Evolutionary conservation across 78 protist species (phyloP).

Genomic region (Emiliania huxleyi): DNA sequence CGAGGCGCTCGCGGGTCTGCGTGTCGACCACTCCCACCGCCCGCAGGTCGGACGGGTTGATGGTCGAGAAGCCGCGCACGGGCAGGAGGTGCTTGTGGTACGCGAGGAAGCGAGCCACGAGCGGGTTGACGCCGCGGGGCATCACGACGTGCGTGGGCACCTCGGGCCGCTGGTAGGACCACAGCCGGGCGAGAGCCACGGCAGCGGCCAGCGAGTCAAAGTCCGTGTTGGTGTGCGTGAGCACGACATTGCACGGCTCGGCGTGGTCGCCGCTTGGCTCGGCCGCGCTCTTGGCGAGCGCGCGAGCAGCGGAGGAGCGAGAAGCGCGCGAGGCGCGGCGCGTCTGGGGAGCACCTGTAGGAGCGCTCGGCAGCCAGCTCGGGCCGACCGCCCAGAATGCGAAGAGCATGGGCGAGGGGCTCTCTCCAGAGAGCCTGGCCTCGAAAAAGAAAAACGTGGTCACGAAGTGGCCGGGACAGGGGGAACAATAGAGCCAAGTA

Average conservation of each 20-base stretch:
- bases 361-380: too few relatives aligned
- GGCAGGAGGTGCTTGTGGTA: not conserved
- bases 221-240: conserved; percentile 4
- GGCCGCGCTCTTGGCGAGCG: too few relatives aligned
- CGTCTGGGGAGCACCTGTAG: too few relatives aligned
- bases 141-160: conserved; percentile 3
- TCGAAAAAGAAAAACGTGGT: too few relatives aligned
- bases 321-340: too few relatives aligned
- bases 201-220: conserved; percentile 16
- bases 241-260: conserved; percentile 29
- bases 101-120: conserved; percentile 11
- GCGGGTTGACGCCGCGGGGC: conserved; percentile 27
- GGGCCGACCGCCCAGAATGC: too few relatives aligned
- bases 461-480: too few relatives aligned
- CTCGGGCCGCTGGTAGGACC: not conserved
- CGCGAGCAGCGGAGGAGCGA: too few relatives aligned
- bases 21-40: not conserved
- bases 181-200: conserved; percentile 17
- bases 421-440: too few relatives aligned
- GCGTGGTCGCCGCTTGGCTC: too few relatives aligned
- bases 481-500: too few relatives aligned
- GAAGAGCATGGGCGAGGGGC: too few relatives aligned
- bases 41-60: not conserved
- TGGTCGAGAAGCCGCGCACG: not conserved
- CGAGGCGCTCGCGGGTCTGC: not conserved